A percentile compares a stretch with the other conserved stretches of the same genome.
Evolutionary conservation across 768 basidiomycete species (phyloP).

Genomic region (Boletus vermiculosoides): DNA sequence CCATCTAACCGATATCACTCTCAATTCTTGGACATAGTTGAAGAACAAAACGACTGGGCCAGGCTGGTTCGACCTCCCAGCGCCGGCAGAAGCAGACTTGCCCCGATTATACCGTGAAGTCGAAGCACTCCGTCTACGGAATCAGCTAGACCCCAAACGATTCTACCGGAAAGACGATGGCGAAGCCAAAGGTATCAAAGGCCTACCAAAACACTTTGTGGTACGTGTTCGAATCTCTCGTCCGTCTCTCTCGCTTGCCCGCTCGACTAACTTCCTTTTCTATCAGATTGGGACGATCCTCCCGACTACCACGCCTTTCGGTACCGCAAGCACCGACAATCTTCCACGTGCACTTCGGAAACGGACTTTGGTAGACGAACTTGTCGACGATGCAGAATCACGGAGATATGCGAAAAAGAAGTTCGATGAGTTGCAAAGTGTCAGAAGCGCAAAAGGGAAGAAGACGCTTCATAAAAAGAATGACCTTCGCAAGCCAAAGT

Average conservation of each 20-base stretch:
- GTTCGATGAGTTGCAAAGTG: slow-evolving; percentile 73
- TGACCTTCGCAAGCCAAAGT: slow-evolving; percentile 62
- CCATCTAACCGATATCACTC: neutral
- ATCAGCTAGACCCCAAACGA: slow-evolving; percentile 88
- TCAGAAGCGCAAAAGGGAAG: slow-evolving; percentile 65
- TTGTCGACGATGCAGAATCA: slow-evolving; percentile 85
- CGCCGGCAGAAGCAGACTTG: slow-evolving; percentile 75
- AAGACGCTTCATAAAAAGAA: slow-evolving; percentile 68
- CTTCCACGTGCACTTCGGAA: slow-evolving; percentile 69
- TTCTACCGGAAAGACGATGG: slow-evolving; percentile 88
- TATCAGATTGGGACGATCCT: slow-evolving; percentile 77
- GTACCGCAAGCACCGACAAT: slow-evolving; percentile 65
- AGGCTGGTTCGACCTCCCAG: slow-evolving; percentile 87
- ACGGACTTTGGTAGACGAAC: slow-evolving; percentile 82
- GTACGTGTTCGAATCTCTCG: slow-evolving; percentile 43
- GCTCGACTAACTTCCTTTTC: slow-evolving; percentile 10
- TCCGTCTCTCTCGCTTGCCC: neutral
- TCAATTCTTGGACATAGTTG: slow-evolving; percentile 40
- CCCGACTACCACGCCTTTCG: slow-evolving; percentile 69
- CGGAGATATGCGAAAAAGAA: slow-evolving; percentile 90
- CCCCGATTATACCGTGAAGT: slow-evolving; percentile 81
- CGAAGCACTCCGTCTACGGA: slow-evolving; percentile 80
- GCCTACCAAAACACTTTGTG: slow-evolving; percentile 87
- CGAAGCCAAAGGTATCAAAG: slow-evolving; percentile 81
- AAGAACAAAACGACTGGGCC: slow-evolving; percentile 72